Evolutionary conservation across 305 asterid genomes (phyloP), one percentile per base, ranked within the genome.

Genomic region (Fraxinus baroniana): DNA sequence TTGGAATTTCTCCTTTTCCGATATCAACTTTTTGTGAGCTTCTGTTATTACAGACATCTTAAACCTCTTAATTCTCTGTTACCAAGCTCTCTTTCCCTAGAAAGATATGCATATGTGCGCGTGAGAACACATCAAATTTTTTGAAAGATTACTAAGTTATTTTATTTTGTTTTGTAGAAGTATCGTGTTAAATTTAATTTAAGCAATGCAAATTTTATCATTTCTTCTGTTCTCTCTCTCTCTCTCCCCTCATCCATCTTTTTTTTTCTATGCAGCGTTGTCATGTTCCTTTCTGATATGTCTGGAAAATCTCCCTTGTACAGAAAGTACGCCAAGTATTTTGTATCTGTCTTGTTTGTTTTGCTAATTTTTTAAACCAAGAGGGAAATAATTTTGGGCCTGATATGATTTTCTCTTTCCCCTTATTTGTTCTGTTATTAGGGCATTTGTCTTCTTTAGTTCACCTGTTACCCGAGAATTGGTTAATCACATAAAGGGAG

Each of bases 391-490:
- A 68, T 57, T 78, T 57, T 18, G 35, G 30, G 32, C 36, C 84
- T 83, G 66, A 85, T 71, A 57, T 55, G 35, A 52, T 73, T 60
- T 6, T 15, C 64, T 39, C 85, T 76, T 37, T 80, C 74, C 66
- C 77, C 33, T 30, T 81, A 32, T 72, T 70, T 55, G 49, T 80
- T 84, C 79, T 82, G 64, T 79, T 84, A 83, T 66, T 79, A 97
- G 99, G 93, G 98, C 99, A 75, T 97, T 91, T 82, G 94, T 97
- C 74, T 97, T 94, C 93, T 97, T 97, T 82, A 97, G 99, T 92
- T 95, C 99, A 82, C 91, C 98, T 77, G 93, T 97, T 85, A 78
- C 97, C 20, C 87, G 89, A 33, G 99, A 97, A 85, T 81, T 93
- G 88, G 99, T 97, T 84, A 89, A 86, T 85, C 90, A 92, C 89